phyloP scores from a whole-genome alignment of 2,329 filamentous ascomycete genomes.

The Aspergillus pseudoglaucus region DNA sequence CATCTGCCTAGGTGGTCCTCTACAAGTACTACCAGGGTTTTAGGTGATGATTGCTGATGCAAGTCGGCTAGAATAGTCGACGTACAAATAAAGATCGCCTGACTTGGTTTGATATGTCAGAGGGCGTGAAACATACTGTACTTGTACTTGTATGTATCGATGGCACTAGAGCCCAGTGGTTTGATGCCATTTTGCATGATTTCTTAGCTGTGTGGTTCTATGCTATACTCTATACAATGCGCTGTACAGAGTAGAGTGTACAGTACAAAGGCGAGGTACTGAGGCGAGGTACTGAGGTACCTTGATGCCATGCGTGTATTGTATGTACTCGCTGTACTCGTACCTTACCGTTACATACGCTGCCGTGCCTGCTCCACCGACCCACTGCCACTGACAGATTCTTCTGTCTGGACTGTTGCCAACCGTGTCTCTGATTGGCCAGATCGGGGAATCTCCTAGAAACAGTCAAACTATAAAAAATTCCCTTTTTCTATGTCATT shows the following conservation, averaged over 20 bases:
- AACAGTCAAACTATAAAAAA: background rate
- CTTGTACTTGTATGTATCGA: background rate
- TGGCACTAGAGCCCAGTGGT: background rate
- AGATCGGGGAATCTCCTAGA: background rate
- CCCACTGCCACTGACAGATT: background rate
- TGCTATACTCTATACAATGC: background rate
- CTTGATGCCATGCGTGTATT: background rate
- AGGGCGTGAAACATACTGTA: no score
- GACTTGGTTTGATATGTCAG: no score
- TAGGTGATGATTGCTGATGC: no score
- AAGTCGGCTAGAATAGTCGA: no score
- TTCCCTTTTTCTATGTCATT: background rate
- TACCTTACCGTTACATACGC: no score
- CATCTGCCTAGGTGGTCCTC: no score
- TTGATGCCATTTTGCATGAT: constrained; percentile 1
- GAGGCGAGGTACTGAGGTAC: background rate
- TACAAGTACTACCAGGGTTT: no score
- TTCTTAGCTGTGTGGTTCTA: no score
- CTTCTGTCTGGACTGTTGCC: constrained; percentile 2
- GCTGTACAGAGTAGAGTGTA: background rate
- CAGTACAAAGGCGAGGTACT: background rate
- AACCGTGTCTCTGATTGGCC: background rate
- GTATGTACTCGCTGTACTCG: background rate
- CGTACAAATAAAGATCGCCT: no score
- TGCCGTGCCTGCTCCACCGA: no score